These are phyloP conservation scores for Cryomyces minteri DNA, from an alignment of 495 filamentous ascomycete species.

Conservation along the genomic window DNA sequence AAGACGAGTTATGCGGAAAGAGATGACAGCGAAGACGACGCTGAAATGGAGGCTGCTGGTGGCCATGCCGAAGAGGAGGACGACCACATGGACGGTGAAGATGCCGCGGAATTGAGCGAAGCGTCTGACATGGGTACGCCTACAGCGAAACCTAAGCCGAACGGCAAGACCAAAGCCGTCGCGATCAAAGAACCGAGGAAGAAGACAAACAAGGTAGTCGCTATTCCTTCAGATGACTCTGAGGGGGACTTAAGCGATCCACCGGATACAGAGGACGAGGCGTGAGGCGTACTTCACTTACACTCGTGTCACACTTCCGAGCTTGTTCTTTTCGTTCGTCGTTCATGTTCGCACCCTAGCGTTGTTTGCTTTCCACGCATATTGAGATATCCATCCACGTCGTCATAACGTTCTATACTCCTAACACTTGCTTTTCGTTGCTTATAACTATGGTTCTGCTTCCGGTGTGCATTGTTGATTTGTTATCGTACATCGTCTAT, in stretches of 20 bases:
- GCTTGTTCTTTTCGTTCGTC: not conserved
- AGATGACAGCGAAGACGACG: conserved; percentile 38
- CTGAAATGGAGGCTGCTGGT: conserved; percentile 30
- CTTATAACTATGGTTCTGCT: not conserved
- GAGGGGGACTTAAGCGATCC: conserved; percentile 8
- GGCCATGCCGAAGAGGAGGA: conserved; percentile 7
- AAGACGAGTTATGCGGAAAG: conserved; percentile 35
- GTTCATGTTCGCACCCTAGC: not conserved
- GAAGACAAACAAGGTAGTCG: not conserved
- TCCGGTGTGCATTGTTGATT: not conserved
- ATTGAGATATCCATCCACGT: not conserved
- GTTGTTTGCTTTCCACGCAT: not conserved
- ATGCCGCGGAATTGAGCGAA: not conserved
- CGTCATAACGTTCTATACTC: not conserved
- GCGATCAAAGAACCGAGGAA: not conserved
- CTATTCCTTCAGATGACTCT: conserved; percentile 71
- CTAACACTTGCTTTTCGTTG: not conserved
- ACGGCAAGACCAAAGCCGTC: not conserved
- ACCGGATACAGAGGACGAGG: conserved; percentile 1
- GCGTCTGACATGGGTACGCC: not conserved
- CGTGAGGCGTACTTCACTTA: not conserved
- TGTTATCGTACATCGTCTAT: no score
- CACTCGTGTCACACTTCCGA: not conserved
- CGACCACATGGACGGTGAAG: conserved; percentile 5
- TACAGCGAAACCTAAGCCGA: not conserved